These are phyloP conservation scores for Penicillium janthinellum DNA, from an alignment of 2,329 filamentous ascomycete species.

Conservation along the genomic window DNA sequence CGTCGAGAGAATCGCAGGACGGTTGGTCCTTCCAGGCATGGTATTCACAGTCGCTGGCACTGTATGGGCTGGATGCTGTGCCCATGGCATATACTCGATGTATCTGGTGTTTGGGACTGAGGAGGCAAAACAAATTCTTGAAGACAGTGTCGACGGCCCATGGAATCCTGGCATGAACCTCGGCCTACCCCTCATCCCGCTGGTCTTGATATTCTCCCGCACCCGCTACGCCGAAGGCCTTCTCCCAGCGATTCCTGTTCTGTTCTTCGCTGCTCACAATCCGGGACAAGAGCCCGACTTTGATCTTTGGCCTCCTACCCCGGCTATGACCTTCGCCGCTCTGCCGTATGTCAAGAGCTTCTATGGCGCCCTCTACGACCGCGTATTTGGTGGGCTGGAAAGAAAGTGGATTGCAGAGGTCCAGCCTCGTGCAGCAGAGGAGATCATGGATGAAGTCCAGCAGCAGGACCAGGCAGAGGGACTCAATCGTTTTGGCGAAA, in stretches of 20 bases:
- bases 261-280: constrained; percentile 54
- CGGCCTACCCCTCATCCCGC: constrained; percentile 68
- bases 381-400: constrained; percentile 59
- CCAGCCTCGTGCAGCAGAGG: constrained; percentile 56
- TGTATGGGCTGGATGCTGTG: constrained; percentile 54
- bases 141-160: constrained; percentile 38
- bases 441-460: constrained; percentile 37
- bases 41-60: constrained; percentile 54
- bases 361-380: constrained; percentile 65
- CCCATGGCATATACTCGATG: constrained; percentile 64
- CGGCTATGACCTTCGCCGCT: constrained; percentile 65
- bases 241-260: constrained; percentile 63
- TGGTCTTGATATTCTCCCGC: constrained; percentile 68
- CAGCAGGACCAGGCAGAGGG: constrained; percentile 39
- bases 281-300: constrained; percentile 52
- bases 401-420: constrained; percentile 64
- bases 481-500: constrained; percentile 28
- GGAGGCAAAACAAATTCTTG: constrained; percentile 60
- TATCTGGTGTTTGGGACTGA: constrained; percentile 66
- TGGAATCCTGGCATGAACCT: constrained; percentile 57
- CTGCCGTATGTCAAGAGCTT: constrained; percentile 66
- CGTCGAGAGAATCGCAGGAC: constrained; percentile 59
- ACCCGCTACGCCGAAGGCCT: constrained; percentile 65
- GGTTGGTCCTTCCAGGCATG: constrained; percentile 65
- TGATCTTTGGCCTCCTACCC: constrained; percentile 66